These are phyloP conservation scores for Rosellinia necatrix DNA, from an alignment of 2,329 filamentous ascomycete genomes.

Conservation along the genomic window DNA sequence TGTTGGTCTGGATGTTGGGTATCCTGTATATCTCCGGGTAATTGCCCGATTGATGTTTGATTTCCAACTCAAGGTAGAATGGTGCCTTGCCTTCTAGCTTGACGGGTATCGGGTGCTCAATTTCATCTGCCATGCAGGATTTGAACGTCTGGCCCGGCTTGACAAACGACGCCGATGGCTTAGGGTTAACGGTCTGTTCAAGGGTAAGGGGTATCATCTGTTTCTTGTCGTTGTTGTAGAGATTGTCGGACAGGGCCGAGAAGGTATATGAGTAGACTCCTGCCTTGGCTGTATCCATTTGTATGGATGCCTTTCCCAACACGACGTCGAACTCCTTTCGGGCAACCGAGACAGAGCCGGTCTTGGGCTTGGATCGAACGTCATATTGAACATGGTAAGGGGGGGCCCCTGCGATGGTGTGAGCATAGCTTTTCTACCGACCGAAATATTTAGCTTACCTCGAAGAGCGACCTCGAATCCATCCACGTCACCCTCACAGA, in stretches of 20 bases:
- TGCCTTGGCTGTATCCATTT: slow-evolving; percentile 83
- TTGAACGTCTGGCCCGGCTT: slow-evolving; percentile 93
- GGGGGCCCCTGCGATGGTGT: slow-evolving; percentile 62
- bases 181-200: slow-evolving; percentile 82
- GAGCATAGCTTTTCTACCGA: slow-evolving; percentile 37
- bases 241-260: slow-evolving; percentile 77
- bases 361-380: slow-evolving; percentile 71
- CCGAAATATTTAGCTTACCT: slow-evolving; percentile 55
- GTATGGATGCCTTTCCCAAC: slow-evolving; percentile 74
- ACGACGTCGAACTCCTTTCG: slow-evolving; percentile 78
- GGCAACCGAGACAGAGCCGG: slow-evolving; percentile 67
- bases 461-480: slow-evolving; percentile 79
- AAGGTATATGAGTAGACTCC: slow-evolving; percentile 89
- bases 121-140: slow-evolving; percentile 85
- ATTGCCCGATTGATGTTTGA: slow-evolving; percentile 85
- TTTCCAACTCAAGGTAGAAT: slow-evolving; percentile 88
- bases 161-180: slow-evolving; percentile 79
- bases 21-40: slow-evolving; percentile 82
- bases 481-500: slow-evolving; percentile 95
- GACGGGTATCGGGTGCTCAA: slow-evolving; percentile 87
- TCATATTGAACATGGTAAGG: slow-evolving; percentile 86
- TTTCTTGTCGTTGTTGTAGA: slow-evolving; percentile 76
- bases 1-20: slow-evolving; percentile 74
- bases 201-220: slow-evolving; percentile 71
- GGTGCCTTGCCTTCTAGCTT: slow-evolving; percentile 81